Evolutionary conservation across 805 yeast genomes (phyloP).

Genomic region (Naumovozyma castellii): DNA sequence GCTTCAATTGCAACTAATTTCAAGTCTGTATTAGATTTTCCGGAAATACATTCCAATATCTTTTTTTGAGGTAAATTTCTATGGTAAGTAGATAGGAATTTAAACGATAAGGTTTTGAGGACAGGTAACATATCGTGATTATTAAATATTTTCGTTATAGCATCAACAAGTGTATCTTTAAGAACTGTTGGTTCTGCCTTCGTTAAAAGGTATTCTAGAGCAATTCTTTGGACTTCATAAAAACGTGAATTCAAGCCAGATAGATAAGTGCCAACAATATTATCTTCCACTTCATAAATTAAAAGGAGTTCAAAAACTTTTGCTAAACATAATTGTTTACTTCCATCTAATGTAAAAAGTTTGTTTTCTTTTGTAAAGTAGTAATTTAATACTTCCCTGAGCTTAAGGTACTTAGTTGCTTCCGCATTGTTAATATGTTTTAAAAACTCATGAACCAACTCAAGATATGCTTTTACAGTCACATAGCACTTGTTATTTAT

Average conservation of each 20-base stretch:
- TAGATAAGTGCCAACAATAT: slow-evolving; percentile 23
- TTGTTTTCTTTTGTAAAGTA: slow-evolving; percentile 31
- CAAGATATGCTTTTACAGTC: slow-evolving; percentile 30
- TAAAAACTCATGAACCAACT: slow-evolving; percentile 15
- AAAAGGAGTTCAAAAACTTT: slow-evolving; percentile 28
- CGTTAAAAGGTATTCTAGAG: slow-evolving; percentile 29
- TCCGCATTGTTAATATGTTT: slow-evolving; percentile 1
- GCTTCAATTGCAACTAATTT: slow-evolving; percentile 41
- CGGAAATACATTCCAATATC: slow-evolving; percentile 20
- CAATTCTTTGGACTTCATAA: slow-evolving; percentile 39
- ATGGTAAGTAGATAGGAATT: slow-evolving; percentile 23
- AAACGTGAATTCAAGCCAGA: slow-evolving; percentile 32
- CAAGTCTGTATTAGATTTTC: slow-evolving; percentile 37
- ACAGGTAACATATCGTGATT: slow-evolving; percentile 32
- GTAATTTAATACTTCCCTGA: slow-evolving; percentile 23
- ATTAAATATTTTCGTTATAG: slow-evolving; percentile 20
- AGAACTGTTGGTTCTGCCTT: not conserved
- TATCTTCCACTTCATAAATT: slow-evolving; percentile 9
- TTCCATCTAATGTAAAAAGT: slow-evolving; percentile 34
- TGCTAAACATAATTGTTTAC: slow-evolving; percentile 39
- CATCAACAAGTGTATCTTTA: slow-evolving; percentile 5
- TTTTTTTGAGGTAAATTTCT: slow-evolving; percentile 16
- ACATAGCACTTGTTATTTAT: not conserved
- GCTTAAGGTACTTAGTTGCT: not conserved
- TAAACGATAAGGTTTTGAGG: slow-evolving; percentile 36